phyloP scores from a whole-genome alignment of 2,329 filamentous ascomycete species.

The Bipolaris zeicola region DNA sequence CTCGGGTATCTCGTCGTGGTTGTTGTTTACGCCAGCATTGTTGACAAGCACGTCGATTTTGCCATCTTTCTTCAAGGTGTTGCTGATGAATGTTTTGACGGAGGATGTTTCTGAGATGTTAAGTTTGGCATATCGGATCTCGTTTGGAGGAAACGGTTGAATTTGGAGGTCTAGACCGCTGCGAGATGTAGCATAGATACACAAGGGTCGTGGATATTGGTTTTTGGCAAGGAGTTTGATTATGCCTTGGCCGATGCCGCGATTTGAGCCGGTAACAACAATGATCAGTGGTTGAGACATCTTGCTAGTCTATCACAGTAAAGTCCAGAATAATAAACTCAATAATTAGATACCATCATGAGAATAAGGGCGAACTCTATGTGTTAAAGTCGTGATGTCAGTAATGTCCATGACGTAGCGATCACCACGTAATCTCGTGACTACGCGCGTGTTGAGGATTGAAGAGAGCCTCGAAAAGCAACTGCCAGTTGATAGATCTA shows the following conservation, averaged over 20 bases:
- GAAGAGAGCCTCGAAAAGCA: neutral
- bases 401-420: conserved; percentile 8
- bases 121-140: conserved; percentile 20
- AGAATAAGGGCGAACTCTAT: neutral
- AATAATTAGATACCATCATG: neutral
- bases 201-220: conserved; percentile 15
- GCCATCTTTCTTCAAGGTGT: conserved; percentile 2
- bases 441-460: neutral
- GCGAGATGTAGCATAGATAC: conserved; percentile 30
- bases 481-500: neutral
- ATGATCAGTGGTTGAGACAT: conserved; percentile 24
- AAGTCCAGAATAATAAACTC: too few relatives aligned
- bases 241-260: conserved; percentile 32
- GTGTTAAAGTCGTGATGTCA: conserved; percentile 8
- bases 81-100: conserved; percentile 20
- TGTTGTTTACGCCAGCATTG: conserved; percentile 29
- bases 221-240: conserved; percentile 25
- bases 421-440: neutral
- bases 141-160: conserved; percentile 10
- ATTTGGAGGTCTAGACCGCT: conserved; percentile 18
- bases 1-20: conserved; percentile 17
- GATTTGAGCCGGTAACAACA: conserved; percentile 31
- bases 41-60: conserved; percentile 29
- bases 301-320: neutral
- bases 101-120: conserved; percentile 22